Base-by-base conservation (phyloP, 805 yeast genomes). In the Peterozyma toletana region DNA sequence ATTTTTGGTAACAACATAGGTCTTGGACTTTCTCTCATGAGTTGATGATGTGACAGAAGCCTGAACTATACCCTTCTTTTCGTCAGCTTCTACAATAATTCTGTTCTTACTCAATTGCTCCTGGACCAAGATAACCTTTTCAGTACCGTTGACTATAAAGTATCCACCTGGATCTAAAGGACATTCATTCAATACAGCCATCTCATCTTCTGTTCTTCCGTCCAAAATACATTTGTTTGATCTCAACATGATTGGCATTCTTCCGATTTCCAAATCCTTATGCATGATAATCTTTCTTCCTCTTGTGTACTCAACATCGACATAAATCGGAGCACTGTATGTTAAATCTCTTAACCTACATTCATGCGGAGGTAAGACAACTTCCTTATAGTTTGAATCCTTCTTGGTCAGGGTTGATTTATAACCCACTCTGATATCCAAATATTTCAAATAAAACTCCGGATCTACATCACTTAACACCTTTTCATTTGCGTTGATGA, bases 101-200 rank as follows among this genome's bases (percentile, higher is more conserved):
- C 99, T 86, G 66, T 93, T 93, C 67, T 93, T 93, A 41, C 95
- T 83, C 60, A 93, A 72, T 71, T 93, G 99, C 64, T 93, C 99
- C 64, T 93, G 99, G 37, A 93, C 95, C 53, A 93, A 73, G 50
- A 93, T 93, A 38, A 93, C 99, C 62, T 93, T 93, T 56, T 93
- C 99, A 0, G 99, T 93, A 62, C 99, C 99, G 59, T 91, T 91
- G 48, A 91, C 97, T 58, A 91, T 86, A 58, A 93, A 93, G 59
- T 93, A 93, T 56, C 99, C 99, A 66, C 99, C 99, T 6, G 99
- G 99, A 65, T 93, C 99, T 40, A 93, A 70, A 0, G 99, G 99
- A 64, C 99, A 93, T 64, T 93, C 99, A 53, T 86, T 83, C 52
- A 86, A 70, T 21, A 67, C 67, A 0, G 99, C 97, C 98, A 93